These are phyloP conservation scores for Hypoxylon fuscum DNA, from an alignment of 495 filamentous ascomycete genomes.

Conservation along the genomic window DNA sequence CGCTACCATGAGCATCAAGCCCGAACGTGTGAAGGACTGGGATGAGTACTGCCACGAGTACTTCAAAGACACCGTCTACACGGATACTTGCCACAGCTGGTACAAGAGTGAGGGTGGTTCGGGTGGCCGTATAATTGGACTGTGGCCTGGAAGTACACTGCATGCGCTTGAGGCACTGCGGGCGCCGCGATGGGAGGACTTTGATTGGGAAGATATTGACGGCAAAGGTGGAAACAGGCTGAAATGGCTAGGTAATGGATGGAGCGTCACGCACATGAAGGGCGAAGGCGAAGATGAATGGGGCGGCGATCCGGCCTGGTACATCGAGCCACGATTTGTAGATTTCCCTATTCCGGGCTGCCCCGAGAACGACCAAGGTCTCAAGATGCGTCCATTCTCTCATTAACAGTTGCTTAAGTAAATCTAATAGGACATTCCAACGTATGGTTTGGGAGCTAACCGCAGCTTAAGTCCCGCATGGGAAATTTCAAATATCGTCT, in stretches of 20 bases:
- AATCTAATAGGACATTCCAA: no score
- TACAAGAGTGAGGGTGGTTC: slow-evolving; percentile 59
- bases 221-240: slow-evolving; percentile 42
- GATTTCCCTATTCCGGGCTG: slow-evolving; percentile 49
- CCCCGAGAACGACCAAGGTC: slow-evolving; percentile 56
- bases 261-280: slow-evolving; percentile 53
- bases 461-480: no score
- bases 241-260: slow-evolving; percentile 62
- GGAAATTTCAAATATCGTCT: no score
- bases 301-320: slow-evolving; percentile 58
- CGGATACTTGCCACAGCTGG: slow-evolving; percentile 75
- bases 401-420: slow-evolving; percentile 43
- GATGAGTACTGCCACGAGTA: slow-evolving; percentile 67
- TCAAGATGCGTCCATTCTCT: slow-evolving; percentile 57
- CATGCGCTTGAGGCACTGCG: slow-evolving; percentile 55
- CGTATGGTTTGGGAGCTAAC: no score
- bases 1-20: slow-evolving; percentile 60
- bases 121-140: slow-evolving; percentile 47
- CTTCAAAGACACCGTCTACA: slow-evolving; percentile 70
- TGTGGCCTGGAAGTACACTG: slow-evolving; percentile 56
- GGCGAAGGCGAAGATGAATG: slow-evolving; percentile 30
- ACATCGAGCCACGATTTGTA: slow-evolving; percentile 56
- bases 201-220: slow-evolving; percentile 47
- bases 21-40: slow-evolving; percentile 69
- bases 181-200: slow-evolving; percentile 58